These are phyloP conservation scores for Platismatia glauca DNA, from an alignment of 495 filamentous ascomycete genomes.

Conservation along the genomic window DNA sequence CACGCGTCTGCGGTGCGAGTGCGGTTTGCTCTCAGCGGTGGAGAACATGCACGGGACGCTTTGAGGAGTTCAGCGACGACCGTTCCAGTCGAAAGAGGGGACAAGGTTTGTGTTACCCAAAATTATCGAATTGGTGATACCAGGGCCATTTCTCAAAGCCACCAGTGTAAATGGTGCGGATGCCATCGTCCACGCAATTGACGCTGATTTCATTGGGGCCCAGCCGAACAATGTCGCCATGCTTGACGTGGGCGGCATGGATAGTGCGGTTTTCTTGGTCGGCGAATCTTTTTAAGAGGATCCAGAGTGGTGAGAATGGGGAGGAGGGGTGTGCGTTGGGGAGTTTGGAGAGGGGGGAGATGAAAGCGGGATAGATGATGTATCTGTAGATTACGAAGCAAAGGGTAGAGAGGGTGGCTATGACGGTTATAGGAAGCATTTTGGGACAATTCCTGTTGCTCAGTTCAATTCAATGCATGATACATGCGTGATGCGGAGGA, in stretches of 20 bases:
- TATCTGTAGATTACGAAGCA: slow-evolving; percentile 41
- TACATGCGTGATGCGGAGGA: background rate
- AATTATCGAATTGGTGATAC: slow-evolving; percentile 42
- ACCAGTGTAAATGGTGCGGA: slow-evolving; percentile 63
- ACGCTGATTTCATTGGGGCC: slow-evolving; percentile 51
- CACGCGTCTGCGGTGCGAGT: slow-evolving; percentile 44
- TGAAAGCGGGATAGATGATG: slow-evolving; percentile 51
- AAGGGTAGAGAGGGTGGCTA: background rate
- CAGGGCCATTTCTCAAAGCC: slow-evolving; percentile 69
- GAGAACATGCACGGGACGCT: slow-evolving; percentile 46
- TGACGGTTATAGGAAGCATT: background rate
- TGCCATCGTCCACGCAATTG: slow-evolving; percentile 50
- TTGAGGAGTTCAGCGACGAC: background rate
- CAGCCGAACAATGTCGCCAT: slow-evolving; percentile 47
- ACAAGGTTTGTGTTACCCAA: slow-evolving; percentile 15
- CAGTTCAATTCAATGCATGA: background rate
- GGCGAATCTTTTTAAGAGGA: slow-evolving; percentile 51
- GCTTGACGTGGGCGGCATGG: slow-evolving; percentile 45
- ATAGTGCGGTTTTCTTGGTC: slow-evolving; percentile 53
- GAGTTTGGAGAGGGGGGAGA: slow-evolving; percentile 61
- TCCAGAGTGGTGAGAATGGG: slow-evolving; percentile 58
- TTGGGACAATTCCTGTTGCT: background rate
- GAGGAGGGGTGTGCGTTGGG: slow-evolving; percentile 63
- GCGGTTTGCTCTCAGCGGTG: slow-evolving; percentile 39
- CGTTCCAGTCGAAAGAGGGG: slow-evolving; percentile 17